Evolutionary conservation across 2,329 filamentous ascomycete genomes (phyloP).

Genomic region (Grosmannia penicillata): DNA sequence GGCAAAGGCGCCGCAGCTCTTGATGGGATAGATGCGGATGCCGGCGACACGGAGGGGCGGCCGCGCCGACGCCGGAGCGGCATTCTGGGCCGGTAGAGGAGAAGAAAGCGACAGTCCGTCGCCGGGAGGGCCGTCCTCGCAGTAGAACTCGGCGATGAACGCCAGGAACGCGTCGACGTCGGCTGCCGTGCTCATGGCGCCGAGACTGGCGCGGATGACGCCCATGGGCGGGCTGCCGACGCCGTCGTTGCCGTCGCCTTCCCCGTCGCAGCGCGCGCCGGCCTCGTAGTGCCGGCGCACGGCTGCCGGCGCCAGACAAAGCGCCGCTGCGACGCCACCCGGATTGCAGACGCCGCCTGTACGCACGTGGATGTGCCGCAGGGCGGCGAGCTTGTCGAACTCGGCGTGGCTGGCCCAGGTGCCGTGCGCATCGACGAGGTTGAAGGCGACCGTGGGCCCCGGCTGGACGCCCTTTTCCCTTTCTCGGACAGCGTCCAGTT

Average conservation of each 20-base stretch:
- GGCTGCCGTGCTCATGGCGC: constrained; percentile 68
- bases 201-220: constrained; percentile 70
- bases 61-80: too few relatives aligned
- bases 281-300: constrained; percentile 73
- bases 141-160: constrained; percentile 60
- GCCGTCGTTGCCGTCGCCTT: constrained; percentile 62
- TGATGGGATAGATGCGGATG: constrained; percentile 76
- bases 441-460: constrained; percentile 75
- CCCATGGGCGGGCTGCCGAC: constrained; percentile 78
- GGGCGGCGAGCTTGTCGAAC: constrained; percentile 69
- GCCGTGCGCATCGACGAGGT: constrained; percentile 53
- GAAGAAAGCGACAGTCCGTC: too few relatives aligned
- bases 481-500: constrained; percentile 46
- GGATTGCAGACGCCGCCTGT: constrained; percentile 89
- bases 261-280: constrained; percentile 71
- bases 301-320: constrained; percentile 66
- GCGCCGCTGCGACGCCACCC: constrained; percentile 60
- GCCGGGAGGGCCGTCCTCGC: too few relatives aligned
- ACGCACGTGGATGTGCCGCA: constrained; percentile 70
- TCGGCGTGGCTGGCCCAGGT: constrained; percentile 70
- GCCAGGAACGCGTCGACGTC: constrained; percentile 60
- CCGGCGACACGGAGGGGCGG: constrained; percentile 14
- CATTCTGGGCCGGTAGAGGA: too few relatives aligned
- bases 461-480: constrained; percentile 23
- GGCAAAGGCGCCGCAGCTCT: constrained; percentile 73